A percentile compares a stretch with the other conserved stretches of the same genome.
phyloP scores from a whole-genome alignment of 371 early-diverging fungal species.

The Mucor irregularis region DNA sequence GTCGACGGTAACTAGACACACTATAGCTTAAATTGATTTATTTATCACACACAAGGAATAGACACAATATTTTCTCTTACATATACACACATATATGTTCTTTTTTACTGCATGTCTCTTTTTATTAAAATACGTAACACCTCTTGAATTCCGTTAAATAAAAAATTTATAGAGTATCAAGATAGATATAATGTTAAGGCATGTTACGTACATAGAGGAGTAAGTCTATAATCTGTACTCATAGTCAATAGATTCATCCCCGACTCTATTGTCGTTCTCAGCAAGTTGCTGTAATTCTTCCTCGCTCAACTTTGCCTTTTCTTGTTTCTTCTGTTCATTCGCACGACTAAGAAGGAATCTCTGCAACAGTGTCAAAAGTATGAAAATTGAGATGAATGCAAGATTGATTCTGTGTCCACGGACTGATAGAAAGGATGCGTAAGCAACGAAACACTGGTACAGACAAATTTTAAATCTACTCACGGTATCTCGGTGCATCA shows the following conservation, averaged over 20 bases:
- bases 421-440: slow-evolving; percentile 19
- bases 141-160: neutral
- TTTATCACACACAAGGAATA: no score
- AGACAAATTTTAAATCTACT: neutral
- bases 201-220: neutral
- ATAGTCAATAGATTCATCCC: slow-evolving; percentile 35
- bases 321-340: slow-evolving; percentile 14
- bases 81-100: no score
- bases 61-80: no score
- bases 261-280: slow-evolving; percentile 15
- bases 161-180: no score
- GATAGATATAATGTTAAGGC: no score
- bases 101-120: no score
- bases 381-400: slow-evolving; percentile 31
- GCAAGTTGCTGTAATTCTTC: slow-evolving; percentile 4
- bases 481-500: slow-evolving; percentile 48
- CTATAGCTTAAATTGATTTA: no score
- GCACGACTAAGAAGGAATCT: slow-evolving; percentile 25
- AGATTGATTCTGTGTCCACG: slow-evolving; percentile 40
- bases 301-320: slow-evolving; percentile 4
- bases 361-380: slow-evolving; percentile 30
- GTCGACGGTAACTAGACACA: no score
- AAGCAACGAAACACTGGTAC: neutral
- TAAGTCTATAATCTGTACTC: slow-evolving; percentile 26
- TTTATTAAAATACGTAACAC: no score